Evolutionary conservation across 192 early-diverging fungal species (phyloP).

Genomic region (Spizellomyces sp.): DNA sequence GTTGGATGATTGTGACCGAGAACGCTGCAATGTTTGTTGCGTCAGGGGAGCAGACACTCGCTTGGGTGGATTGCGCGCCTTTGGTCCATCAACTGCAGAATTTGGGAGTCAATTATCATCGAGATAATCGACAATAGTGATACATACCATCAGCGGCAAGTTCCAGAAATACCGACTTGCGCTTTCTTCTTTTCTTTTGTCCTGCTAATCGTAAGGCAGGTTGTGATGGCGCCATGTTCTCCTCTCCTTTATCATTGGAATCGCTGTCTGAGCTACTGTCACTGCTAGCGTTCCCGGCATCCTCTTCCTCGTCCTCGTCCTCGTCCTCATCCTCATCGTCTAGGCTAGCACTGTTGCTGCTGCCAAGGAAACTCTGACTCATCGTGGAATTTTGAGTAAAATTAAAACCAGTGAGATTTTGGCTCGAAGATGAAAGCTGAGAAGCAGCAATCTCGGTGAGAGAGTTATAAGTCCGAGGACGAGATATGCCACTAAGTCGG

Average conservation of each 20-base stretch:
- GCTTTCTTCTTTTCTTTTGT: constrained; percentile 5
- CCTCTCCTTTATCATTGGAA: not conserved
- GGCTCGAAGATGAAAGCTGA: too few species aligned
- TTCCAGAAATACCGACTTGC: constrained; percentile 15
- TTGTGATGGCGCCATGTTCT: not conserved
- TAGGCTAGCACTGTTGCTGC: too few species aligned
- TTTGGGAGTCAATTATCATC: too few species aligned
- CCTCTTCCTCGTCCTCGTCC: constrained; percentile 4
- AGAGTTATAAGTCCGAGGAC: too few species aligned
- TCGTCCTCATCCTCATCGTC: too few species aligned
- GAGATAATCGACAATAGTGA: not conserved
- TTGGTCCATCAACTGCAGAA: not conserved
- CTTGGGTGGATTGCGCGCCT: not conserved
- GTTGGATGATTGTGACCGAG: too few species aligned
- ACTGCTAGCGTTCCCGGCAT: not conserved
- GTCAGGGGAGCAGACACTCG: not conserved
- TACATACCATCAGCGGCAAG: constrained; percentile 17
- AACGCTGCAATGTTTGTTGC: not conserved
- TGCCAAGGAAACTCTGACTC: too few species aligned
- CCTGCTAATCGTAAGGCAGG: constrained; percentile 11
- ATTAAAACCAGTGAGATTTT: too few species aligned
- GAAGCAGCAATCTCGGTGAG: too few species aligned
- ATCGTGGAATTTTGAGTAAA: too few species aligned
- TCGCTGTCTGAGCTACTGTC: constrained; percentile 4
- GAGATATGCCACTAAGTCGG: too few species aligned